Evolutionary conservation across 805 yeast genomes (phyloP).

Genomic region (Debaryomyces hansenii): DNA sequence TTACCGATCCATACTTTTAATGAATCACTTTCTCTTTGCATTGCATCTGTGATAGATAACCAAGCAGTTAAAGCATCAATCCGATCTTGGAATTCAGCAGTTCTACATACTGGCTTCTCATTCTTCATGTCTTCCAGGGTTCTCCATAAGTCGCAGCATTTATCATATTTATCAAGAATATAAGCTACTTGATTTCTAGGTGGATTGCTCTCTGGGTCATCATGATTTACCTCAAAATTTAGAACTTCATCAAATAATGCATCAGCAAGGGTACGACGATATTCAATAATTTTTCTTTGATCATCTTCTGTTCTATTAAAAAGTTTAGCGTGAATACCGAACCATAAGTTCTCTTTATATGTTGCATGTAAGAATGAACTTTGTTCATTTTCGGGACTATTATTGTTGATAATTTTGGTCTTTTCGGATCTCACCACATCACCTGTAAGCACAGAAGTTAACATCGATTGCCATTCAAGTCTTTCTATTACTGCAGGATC

Average conservation of each 20-base stretch:
- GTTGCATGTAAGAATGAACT: slow-evolving; percentile 54
- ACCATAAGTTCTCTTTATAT: slow-evolving; percentile 77
- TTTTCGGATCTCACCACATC: slow-evolving; percentile 93
- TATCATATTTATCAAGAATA: slow-evolving; percentile 60
- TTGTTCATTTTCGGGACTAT: slow-evolving; percentile 33
- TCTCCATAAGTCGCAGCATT: slow-evolving; percentile 76
- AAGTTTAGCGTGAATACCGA: slow-evolving; percentile 80
- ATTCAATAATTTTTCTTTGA: slow-evolving; percentile 67
- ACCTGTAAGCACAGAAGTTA: slow-evolving; percentile 86
- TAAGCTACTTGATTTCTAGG: slow-evolving; percentile 51
- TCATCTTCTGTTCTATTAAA: slow-evolving; percentile 79
- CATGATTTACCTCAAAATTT: slow-evolving; percentile 57
- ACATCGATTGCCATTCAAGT: slow-evolving; percentile 94
- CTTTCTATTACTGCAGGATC: slow-evolving; percentile 66
- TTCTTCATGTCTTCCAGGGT: slow-evolving; percentile 72
- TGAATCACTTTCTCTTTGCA: slow-evolving; percentile 59
- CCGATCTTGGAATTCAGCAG: slow-evolving; percentile 61
- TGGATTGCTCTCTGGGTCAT: slow-evolving; percentile 23
- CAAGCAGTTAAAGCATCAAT: slow-evolving; percentile 82
- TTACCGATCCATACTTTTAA: slow-evolving; percentile 83
- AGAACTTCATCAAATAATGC: slow-evolving; percentile 67
- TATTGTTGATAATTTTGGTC: slow-evolving; percentile 62
- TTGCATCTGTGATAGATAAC: slow-evolving; percentile 71
- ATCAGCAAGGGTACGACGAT: slow-evolving; percentile 71
- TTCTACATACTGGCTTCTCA: slow-evolving; percentile 71